A percentile compares a stretch with the other conserved stretches of the same genome.
Conservation (phyloP, 495 filamentous ascomycete genomes). For the Tuber microsphaerosporum region DNA sequence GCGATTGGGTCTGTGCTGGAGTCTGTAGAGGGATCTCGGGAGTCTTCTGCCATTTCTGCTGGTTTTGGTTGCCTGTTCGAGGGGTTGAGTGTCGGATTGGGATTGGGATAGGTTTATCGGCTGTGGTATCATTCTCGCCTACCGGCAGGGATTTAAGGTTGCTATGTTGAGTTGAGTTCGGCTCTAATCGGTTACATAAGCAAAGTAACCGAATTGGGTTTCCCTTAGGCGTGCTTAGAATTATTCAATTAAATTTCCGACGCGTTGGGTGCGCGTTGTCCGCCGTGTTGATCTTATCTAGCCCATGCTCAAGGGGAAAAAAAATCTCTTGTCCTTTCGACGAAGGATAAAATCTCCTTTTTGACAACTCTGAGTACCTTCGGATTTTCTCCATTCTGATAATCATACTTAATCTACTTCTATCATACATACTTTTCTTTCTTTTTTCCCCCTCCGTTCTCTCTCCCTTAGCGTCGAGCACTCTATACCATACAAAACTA, state of each 20-base stretch:
- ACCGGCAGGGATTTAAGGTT: neutral
- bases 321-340: neutral
- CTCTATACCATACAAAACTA: neutral
- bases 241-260: neutral
- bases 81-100: conserved; percentile 5
- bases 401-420: neutral
- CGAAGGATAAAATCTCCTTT: neutral
- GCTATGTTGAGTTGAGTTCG: neutral
- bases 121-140: neutral
- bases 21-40: conserved; percentile 10
- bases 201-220: neutral
- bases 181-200: conserved; percentile 1
- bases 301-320: neutral
- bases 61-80: neutral
- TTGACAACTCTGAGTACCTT: neutral
- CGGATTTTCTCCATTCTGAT: neutral
- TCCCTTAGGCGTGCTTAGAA: neutral
- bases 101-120: neutral
- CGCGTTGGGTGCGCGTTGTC: conserved; percentile 2
- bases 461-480: neutral
- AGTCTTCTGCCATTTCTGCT: conserved; percentile 17
- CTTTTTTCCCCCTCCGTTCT: neutral
- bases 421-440: neutral
- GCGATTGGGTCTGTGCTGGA: neutral
- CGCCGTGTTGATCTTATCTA: neutral